These are phyloP conservation scores for Chalaropsis ovoidea DNA, from an alignment of 2,329 filamentous ascomycete genomes.

Conservation along the genomic window DNA sequence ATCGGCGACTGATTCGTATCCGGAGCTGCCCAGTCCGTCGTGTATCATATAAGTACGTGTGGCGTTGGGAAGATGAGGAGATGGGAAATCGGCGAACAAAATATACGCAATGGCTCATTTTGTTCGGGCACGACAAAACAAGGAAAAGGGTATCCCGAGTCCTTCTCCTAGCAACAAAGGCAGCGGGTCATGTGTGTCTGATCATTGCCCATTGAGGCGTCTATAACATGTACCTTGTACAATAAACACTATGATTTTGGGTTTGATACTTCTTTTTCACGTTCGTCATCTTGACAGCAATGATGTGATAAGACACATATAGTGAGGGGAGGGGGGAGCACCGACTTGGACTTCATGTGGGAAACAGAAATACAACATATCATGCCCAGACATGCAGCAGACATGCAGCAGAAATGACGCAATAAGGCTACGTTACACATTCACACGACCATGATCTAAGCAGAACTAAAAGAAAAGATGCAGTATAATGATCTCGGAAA, in stretches of 20 bases:
- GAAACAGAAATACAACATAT: not conserved
- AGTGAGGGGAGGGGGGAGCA: too few species aligned
- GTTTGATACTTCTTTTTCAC: not conserved
- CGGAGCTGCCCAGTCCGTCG: not conserved
- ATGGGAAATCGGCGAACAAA: not conserved
- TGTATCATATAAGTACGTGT: constrained; percentile 17
- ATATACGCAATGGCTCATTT: not conserved
- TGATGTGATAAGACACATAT: too few species aligned
- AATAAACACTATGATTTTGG: constrained; percentile 12
- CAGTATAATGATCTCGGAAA: not conserved
- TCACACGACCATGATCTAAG: not conserved
- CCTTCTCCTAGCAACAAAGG: not conserved
- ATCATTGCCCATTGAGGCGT: not conserved
- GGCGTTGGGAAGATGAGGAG: not conserved
- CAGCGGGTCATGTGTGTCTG: not conserved
- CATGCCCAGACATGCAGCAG: too few species aligned
- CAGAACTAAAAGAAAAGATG: not conserved
- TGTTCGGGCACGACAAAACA: not conserved
- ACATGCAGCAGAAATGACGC: too few species aligned
- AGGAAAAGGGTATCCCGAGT: constrained; percentile 17
- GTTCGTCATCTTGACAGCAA: not conserved
- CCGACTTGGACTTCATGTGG: not conserved
- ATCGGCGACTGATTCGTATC: not conserved
- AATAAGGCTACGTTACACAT: too few species aligned
- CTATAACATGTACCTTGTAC: constrained; percentile 12